Evolutionary conservation across 345 rosid species (phyloP), one percentile per base, ranked within the genome.

Genomic region (Brassica incana): DNA sequence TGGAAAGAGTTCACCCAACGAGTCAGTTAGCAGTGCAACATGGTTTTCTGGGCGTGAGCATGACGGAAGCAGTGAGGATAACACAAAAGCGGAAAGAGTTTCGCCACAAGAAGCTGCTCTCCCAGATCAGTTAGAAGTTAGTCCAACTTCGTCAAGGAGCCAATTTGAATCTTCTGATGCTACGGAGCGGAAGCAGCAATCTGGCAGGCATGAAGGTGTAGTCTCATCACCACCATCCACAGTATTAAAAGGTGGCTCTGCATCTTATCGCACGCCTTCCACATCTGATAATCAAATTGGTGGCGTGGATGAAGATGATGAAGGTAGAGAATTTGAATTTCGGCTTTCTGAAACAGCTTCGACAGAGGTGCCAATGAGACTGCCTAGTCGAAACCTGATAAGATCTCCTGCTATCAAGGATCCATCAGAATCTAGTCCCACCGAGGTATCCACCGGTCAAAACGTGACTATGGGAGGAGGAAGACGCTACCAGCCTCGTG

Each of bases 1-100:
- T 61, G 87, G 80, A 80, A 93, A 86, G 86, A 85, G 83, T 87
- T 85, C 88, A 27, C 85, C 96, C 27, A 78, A 77, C 80, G 96
- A 85, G 75, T 91, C 98, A 71, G 83, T 77, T 72, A 78, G 85
- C 35, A 88, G 90, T 69, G 97, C 87, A 65, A 77, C 92, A 40
- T 91, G 92, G 93, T 88, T 95, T 85, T 95, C 98, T 78, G 97
- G 97, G 43, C 94, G 38, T 83, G 99, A 91, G 73, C 89, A 78
- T 36, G 91, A 84, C 6, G 94, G 91, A 69, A 91, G 76, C 62
- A 84, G 74, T 73, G 93, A 88, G 27, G 88, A 88, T 65, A 87
- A 81, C 71, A 72, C 70, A 30, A 85, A 85, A 81, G 81, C 67
- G 78, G 89, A 83, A 71, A 80, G 69, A 84, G 72, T 76, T 77